These are phyloP conservation scores for Diddensiella caesifluorescens DNA, from an alignment of 805 yeast species.

Conservation along the genomic window DNA sequence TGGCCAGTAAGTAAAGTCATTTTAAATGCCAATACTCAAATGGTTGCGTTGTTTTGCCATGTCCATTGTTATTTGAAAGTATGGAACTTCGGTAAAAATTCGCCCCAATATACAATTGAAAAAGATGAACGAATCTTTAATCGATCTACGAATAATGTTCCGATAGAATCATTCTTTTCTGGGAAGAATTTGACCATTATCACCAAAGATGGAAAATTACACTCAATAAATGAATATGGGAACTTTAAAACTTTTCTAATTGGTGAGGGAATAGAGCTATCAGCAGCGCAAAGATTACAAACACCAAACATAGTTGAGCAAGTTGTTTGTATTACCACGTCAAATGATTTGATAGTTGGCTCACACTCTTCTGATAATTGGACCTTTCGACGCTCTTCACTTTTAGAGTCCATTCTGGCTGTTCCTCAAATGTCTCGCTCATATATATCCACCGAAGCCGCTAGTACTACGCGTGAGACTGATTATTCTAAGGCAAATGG, in stretches of 20 bases:
- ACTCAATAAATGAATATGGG: slow-evolving; percentile 3
- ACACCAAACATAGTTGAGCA: slow-evolving; percentile 76
- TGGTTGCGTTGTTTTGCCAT: slow-evolving; percentile 16
- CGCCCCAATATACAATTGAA: slow-evolving; percentile 3
- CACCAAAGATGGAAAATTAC: slow-evolving; percentile 15
- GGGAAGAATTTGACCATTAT: slow-evolving; percentile 21
- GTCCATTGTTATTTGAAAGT: slow-evolving; percentile 5
- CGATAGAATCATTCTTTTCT: slow-evolving; percentile 14
- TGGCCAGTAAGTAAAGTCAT: slow-evolving; percentile 27
- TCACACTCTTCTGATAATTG: slow-evolving; percentile 58
- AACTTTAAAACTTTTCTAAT: slow-evolving; percentile 4
- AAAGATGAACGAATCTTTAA: slow-evolving; percentile 5
- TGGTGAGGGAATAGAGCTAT: slow-evolving; percentile 10
- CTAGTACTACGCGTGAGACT: too few species aligned
- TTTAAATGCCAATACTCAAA: slow-evolving; percentile 13
- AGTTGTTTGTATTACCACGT: slow-evolving; percentile 48
- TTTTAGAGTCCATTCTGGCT: slow-evolving; percentile 35
- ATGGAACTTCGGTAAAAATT: slow-evolving; percentile 15
- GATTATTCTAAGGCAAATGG: background rate
- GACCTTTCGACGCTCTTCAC: slow-evolving; percentile 49
- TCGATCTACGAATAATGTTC: background rate
- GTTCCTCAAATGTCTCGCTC: background rate
- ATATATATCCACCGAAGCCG: too few species aligned
- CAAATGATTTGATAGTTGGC: slow-evolving; percentile 52
- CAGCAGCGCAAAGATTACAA: slow-evolving; percentile 45